These are phyloP conservation scores for Botrytis hyacinthi DNA, from an alignment of 2,329 filamentous ascomycete genomes.

Conservation along the genomic window DNA sequence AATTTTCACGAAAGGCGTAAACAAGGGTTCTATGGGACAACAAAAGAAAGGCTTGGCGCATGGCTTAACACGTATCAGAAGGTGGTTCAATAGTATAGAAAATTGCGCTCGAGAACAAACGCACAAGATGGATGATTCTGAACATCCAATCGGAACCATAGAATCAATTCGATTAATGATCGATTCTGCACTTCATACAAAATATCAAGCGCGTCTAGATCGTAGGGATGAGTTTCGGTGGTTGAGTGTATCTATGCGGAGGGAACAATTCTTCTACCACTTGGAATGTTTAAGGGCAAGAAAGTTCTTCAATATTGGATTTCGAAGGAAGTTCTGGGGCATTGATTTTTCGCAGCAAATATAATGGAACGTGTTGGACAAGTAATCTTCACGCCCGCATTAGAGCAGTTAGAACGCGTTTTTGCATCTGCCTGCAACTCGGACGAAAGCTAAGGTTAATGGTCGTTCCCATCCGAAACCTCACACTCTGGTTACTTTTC, in stretches of 20 bases:
- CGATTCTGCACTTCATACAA: not conserved
- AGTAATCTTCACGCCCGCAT: not conserved
- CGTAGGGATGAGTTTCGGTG: not conserved
- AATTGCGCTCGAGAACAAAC: not conserved
- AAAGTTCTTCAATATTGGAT: not conserved
- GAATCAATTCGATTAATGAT: not conserved
- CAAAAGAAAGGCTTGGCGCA: not conserved
- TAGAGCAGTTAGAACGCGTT: not conserved
- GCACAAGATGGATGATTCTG: not conserved
- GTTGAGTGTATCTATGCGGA: not conserved
- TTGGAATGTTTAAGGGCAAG: not conserved
- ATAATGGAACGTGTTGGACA: not conserved
- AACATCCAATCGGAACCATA: not conserved
- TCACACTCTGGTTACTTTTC: too few relatives aligned
- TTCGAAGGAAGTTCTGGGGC: not conserved
- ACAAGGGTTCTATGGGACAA: not conserved
- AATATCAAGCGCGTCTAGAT: not conserved
- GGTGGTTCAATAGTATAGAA: not conserved
- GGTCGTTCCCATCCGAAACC: not conserved
- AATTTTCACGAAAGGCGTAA: not conserved
- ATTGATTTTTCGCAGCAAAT: not conserved
- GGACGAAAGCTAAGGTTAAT: not conserved
- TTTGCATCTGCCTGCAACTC: not conserved
- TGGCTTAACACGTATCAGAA: not conserved
- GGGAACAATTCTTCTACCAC: not conserved